A percentile compares a stretch with the other conserved stretches of the same genome.
phyloP scores from a whole-genome alignment of 2,329 filamentous ascomycete genomes.

The Boeremia exigua region DNA sequence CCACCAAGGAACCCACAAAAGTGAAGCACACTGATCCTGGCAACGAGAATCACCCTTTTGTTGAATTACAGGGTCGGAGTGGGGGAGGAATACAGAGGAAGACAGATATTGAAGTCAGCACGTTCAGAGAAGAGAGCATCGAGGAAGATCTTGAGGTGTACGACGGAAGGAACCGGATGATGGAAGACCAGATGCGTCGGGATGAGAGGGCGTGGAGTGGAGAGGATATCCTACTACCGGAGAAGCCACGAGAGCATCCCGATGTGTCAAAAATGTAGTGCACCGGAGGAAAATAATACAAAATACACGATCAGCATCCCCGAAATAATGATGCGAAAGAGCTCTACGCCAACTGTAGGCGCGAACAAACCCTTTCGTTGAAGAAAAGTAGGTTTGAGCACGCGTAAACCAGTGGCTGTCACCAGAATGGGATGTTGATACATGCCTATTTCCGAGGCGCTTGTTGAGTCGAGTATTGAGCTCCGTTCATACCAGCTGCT shows the following conservation, averaged over 20 bases:
- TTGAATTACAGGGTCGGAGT: not conserved
- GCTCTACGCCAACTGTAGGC: no score
- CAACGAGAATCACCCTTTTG: not conserved
- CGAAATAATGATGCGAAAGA: no score
- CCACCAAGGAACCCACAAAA: conserved; percentile 8
- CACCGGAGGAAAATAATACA: not conserved
- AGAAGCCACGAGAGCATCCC: not conserved
- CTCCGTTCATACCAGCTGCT: not conserved
- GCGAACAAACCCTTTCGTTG: no score
- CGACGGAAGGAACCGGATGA: not conserved
- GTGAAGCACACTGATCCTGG: conserved; percentile 3
- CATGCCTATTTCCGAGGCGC: no score
- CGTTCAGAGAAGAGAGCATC: not conserved
- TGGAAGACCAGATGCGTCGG: conserved; percentile 10
- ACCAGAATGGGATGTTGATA: no score
- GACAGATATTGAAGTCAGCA: conserved; percentile 9
- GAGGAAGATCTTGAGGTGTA: conserved; percentile 1
- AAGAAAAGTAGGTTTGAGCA: no score
- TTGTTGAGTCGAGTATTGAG: no score
- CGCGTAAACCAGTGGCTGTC: no score
- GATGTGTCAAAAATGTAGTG: not conserved
- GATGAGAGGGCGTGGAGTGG: conserved; percentile 6
- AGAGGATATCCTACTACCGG: not conserved
- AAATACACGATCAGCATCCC: not conserved
- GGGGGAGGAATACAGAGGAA: conserved; percentile 3